Evolutionary conservation across 169 alveolate species (phyloP).

Genomic region (Plasmodium vivax): DNA sequence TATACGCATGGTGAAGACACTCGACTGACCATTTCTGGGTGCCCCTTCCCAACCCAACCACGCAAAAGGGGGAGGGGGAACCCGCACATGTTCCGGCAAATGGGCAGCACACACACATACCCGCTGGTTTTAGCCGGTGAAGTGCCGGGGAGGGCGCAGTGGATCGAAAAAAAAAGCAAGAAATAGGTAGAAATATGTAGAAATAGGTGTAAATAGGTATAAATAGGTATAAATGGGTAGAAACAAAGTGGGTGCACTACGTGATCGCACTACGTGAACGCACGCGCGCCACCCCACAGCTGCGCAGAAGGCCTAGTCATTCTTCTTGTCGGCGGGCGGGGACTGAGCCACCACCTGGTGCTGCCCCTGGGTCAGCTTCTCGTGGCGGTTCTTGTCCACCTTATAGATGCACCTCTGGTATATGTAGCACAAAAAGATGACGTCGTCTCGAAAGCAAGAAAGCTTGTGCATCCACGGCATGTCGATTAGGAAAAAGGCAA

Average conservation of each 20-base stretch:
- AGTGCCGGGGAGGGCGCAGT: background rate
- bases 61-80: background rate
- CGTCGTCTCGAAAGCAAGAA: slow-evolving; percentile 98
- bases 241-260: background rate
- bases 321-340: slow-evolving; percentile 23
- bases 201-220: no score
- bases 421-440: slow-evolving; percentile 95
- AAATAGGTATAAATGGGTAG: background rate
- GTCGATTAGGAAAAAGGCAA: slow-evolving; percentile 97
- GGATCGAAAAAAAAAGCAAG: background rate
- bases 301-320: slow-evolving; percentile 5
- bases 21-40: background rate
- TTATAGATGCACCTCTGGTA: slow-evolving; percentile 96
- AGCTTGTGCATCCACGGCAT: slow-evolving; percentile 98
- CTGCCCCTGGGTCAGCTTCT: slow-evolving; percentile 2
- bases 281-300: background rate
- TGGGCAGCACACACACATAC: background rate
- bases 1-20: background rate
- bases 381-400: slow-evolving; percentile 78
- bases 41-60: background rate
- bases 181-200: background rate
- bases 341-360: background rate
- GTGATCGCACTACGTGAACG: no score
- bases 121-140: background rate
- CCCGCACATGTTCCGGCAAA: background rate